Conservation (phyloP, 345 rosid genomes). For the Citrus cavaleriei region DNA sequence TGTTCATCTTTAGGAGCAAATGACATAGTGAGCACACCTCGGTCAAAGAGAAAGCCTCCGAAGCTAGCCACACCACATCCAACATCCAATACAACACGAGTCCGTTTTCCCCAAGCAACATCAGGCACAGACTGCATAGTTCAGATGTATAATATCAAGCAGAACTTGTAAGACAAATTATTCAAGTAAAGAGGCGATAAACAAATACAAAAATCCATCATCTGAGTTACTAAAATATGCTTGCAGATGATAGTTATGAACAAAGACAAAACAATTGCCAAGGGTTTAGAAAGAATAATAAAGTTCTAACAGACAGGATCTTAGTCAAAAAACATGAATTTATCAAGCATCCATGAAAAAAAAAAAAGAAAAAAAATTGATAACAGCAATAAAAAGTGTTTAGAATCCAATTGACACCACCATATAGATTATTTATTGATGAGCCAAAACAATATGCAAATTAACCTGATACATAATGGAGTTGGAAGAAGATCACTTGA, state of each 20-base stretch:
- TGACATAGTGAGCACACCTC: slow-evolving; percentile 86
- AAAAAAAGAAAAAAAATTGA: background rate
- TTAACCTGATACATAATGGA: slow-evolving; percentile 5
- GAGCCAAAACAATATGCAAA: background rate
- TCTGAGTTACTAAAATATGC: background rate
- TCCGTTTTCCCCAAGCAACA: slow-evolving; percentile 76
- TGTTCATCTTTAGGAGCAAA: slow-evolving; percentile 99
- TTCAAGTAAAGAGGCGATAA: background rate
- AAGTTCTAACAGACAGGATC: background rate
- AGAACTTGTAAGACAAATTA: background rate
- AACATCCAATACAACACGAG: slow-evolving; percentile 90
- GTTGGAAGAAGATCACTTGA: slow-evolving; percentile 7
- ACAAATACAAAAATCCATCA: background rate
- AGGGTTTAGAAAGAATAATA: background rate
- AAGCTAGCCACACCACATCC: slow-evolving; percentile 99
- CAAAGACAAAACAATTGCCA: background rate
- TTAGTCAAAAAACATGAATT: background rate
- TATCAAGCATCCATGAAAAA: background rate
- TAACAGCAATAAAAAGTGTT: background rate
- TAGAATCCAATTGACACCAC: background rate
- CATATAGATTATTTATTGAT: background rate
- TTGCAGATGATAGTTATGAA: background rate
- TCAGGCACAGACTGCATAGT: slow-evolving; percentile 70
- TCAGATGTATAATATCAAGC: slow-evolving; percentile 15
- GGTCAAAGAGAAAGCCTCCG: slow-evolving; percentile 92